phyloP scores from a whole-genome alignment of 129 eudicot species.

The Smallanthus sonchifolius region DNA sequence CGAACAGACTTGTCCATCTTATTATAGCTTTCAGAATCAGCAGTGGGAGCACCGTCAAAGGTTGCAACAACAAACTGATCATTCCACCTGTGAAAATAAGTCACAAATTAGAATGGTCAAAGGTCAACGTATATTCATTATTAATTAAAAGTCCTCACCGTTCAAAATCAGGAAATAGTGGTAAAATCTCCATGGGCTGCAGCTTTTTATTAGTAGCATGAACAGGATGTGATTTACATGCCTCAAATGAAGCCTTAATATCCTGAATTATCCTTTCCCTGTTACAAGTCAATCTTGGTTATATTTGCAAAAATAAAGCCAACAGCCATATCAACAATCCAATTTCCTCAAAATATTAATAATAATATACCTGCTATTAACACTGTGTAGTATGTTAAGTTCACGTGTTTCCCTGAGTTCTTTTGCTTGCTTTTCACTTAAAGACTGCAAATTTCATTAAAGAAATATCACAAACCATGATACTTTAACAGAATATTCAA shows the following conservation, averaged over 20 bases:
- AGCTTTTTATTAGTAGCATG: conserved; percentile 65
- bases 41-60: conserved; percentile 87
- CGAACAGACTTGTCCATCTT: conserved; percentile 61
- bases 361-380: conserved; percentile 49
- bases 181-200: conserved; percentile 62
- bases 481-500: not conserved
- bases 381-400: conserved; percentile 47
- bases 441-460: conserved; percentile 42
- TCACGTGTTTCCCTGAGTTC: conserved; percentile 71
- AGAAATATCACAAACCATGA: not conserved
- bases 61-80: conserved; percentile 67
- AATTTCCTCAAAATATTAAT: not conserved
- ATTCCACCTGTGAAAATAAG: conserved; percentile 41
- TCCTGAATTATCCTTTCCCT: conserved; percentile 76
- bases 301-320: not conserved
- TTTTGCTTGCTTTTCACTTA: conserved; percentile 83
- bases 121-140: not conserved
- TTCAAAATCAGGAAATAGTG: conserved; percentile 78
- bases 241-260: conserved; percentile 72
- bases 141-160: conserved; percentile 38
- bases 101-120: conserved; percentile 17
- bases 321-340: conserved; percentile 12
- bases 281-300: not conserved
- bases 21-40: conserved; percentile 69
- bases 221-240: conserved; percentile 71